Evolutionary conservation across 371 early-diverging fungal genomes (phyloP), one percentile per base, ranked within the genome.

Genomic region (Cokeromyces recurvatus): DNA sequence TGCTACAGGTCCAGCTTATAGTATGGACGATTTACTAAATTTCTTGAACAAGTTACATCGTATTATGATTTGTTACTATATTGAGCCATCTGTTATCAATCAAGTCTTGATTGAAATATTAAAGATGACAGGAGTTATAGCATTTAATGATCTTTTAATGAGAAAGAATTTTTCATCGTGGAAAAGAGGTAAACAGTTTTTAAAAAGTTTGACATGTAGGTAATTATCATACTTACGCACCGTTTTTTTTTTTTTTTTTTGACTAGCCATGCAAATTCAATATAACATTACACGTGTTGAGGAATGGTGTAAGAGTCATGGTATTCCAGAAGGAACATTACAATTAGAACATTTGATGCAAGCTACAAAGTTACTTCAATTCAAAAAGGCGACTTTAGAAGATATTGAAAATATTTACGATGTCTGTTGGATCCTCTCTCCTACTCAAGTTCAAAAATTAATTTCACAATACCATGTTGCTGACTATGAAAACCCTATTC

Each of bases 301-400:
- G 60, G 98, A 96, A 61, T 97, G 98, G 98, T 95, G 94, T 81
- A 89, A 90, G 80, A 69, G 86, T 31, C 92, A 94, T 62, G 85
- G 79, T 36, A 84, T 95, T 24, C 72, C 86, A 9, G 95, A 97
- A 63, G 88, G 89, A 38, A 84, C 94, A 0, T 73, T 89, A 29
- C 94, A 95, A 55, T 67, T 94, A 4, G 95, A 95, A 61, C 90
- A 88, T 43, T 67, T 97, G 46, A 81, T 92, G 74, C 95, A 97
- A 66, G 90, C 93, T 1, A 93, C 93, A 29, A 96, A 96, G 71
- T 66, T 97, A 15, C 63, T 97, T 38, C 94, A 94, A 62, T 81
- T 95, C 60, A 92, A 91, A 66, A 97, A 97, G 78, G 80, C 86
- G 4, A 84, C 92, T 1, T 72, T 89, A 44, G 84, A 87, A 48